phyloP scores from a whole-genome alignment of 2,329 filamentous ascomycete species.

The Arthrinium puccinioides region DNA sequence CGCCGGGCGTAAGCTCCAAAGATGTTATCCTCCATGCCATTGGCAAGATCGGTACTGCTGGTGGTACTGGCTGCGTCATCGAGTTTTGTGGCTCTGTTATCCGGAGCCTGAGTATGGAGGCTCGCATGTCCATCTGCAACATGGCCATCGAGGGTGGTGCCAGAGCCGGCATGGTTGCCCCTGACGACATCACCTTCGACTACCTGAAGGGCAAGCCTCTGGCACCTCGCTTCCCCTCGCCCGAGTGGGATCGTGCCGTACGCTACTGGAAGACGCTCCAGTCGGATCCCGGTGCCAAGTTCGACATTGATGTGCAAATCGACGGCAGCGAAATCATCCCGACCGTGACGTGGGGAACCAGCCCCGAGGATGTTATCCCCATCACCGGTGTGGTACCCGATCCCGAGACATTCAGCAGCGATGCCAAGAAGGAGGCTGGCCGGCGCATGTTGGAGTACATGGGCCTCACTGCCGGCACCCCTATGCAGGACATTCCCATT shows the following conservation, averaged over 20 bases:
- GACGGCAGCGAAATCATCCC: conserved; percentile 89
- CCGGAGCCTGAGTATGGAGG: conserved; percentile 84
- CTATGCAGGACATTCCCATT: conserved; percentile 82
- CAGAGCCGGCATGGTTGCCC: conserved; percentile 92
- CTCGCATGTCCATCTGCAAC: conserved; percentile 98
- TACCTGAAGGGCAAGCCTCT: conserved; percentile 90
- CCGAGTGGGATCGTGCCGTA: conserved; percentile 83
- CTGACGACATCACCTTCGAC: conserved; percentile 88
- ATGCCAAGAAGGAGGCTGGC: conserved; percentile 73
- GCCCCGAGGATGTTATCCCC: conserved; percentile 90
- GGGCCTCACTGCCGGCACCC: conserved; percentile 79
- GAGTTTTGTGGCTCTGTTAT: conserved; percentile 97
- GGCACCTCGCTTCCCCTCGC: conserved; percentile 74
- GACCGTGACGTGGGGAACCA: conserved; percentile 95
- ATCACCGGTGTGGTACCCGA: conserved; percentile 89
- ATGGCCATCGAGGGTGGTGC: conserved; percentile 98
- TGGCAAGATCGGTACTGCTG: conserved; percentile 88
- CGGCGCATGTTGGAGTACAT: conserved; percentile 89
- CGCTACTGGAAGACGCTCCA: conserved; percentile 82
- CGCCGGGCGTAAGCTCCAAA: conserved; percentile 90
- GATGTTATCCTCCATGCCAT: conserved; percentile 92
- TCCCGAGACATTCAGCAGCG: conserved; percentile 76
- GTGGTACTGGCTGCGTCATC: conserved; percentile 89
- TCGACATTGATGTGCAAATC: conserved; percentile 82
- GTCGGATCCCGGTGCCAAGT: conserved; percentile 83